Conservation (phyloP, 352 stramenopile species). For the Phytophthora pluvialis region DNA sequence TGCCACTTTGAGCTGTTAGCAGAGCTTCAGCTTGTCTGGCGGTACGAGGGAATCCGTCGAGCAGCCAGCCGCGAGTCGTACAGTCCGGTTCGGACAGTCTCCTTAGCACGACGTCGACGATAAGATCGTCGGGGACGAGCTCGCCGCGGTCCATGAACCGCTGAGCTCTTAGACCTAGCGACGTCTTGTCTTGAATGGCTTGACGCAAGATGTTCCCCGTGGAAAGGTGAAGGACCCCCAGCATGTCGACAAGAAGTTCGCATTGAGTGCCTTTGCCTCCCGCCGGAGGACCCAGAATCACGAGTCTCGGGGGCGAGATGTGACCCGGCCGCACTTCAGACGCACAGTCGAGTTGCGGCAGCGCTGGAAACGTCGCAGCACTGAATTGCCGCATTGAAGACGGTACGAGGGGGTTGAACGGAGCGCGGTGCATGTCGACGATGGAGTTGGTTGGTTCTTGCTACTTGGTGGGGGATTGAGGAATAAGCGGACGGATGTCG, state of each 20-base stretch:
- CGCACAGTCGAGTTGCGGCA: background rate
- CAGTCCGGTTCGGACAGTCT: conserved; percentile 88
- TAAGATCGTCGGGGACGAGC: conserved; percentile 92
- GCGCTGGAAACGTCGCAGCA: background rate
- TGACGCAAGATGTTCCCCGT: conserved; percentile 94
- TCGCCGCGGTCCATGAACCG: conserved; percentile 88
- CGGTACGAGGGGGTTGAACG: background rate
- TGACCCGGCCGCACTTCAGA: conserved; percentile 17
- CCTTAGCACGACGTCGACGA: conserved; percentile 84
- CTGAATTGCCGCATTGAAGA: conserved; percentile 19
- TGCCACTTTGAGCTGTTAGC: conserved; percentile 51
- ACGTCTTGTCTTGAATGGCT: conserved; percentile 72
- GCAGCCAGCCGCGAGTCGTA: conserved; percentile 85
- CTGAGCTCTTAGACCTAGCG: conserved; percentile 79
- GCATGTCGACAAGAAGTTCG: conserved; percentile 86
- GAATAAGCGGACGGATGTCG: conserved; percentile 9
- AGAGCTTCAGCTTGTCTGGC: conserved; percentile 84
- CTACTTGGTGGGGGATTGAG: conserved; percentile 18
- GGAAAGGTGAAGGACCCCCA: conserved; percentile 92
- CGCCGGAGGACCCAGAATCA: conserved; percentile 92
- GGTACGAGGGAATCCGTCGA: conserved; percentile 95
- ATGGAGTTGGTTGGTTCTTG: background rate
- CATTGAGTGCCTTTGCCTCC: conserved; percentile 96
- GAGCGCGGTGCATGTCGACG: conserved; percentile 6
- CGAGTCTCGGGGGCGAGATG: conserved; percentile 49